These are phyloP conservation scores for Phytophthora pini DNA, from an alignment of 352 stramenopile species.

Conservation along the genomic window DNA sequence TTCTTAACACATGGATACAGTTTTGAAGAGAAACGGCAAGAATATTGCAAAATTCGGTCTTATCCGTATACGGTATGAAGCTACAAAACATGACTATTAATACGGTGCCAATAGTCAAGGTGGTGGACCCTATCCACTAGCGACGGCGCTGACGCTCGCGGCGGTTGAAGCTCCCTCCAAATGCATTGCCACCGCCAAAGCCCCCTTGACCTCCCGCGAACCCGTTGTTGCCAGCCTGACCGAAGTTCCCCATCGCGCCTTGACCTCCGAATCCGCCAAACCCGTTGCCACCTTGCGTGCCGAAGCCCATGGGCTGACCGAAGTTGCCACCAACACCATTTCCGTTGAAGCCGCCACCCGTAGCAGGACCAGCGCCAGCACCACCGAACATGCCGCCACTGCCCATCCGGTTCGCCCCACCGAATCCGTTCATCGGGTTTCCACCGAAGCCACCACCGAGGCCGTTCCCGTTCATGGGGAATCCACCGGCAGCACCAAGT, in stretches of 20 bases:
- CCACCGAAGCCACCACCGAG: conserved; percentile 11
- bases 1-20: background rate
- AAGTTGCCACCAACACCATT: conserved; percentile 12
- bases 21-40: background rate
- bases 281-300: background rate
- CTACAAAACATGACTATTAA: too few species aligned
- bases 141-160: too few species aligned
- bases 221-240: conserved; percentile 15
- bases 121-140: too few species aligned
- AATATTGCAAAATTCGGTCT: too few species aligned
- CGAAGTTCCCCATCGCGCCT: conserved; percentile 16
- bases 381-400: conserved; percentile 7
- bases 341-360: conserved; percentile 4
- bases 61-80: too few species aligned
- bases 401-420: conserved; percentile 10
- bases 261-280: background rate
- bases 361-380: conserved; percentile 4
- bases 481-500: conserved; percentile 9
- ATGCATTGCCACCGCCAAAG: conserved; percentile 3
- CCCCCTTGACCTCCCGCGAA: conserved; percentile 7
- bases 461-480: background rate
- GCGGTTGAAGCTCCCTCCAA: too few species aligned
- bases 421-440: conserved; percentile 18
- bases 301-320: conserved; percentile 15
- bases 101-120: too few species aligned